phyloP scores from a whole-genome alignment of 441 rosid genomes.

The Isatis lusitanica region DNA sequence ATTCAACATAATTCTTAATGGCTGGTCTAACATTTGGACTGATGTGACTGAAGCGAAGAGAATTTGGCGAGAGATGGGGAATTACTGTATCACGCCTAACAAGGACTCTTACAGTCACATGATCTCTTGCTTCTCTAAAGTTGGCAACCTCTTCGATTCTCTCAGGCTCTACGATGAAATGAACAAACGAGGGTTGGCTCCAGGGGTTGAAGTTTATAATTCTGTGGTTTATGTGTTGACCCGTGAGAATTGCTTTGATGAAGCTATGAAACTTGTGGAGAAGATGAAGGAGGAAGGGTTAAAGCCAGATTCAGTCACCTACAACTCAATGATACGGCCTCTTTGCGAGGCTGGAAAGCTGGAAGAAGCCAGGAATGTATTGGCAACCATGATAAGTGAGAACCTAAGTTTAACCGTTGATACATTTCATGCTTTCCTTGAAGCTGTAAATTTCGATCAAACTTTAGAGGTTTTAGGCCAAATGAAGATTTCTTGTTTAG shows the following conservation, averaged over 20 bases:
- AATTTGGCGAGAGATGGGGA: conserved; percentile 82
- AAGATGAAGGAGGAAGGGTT: conserved; percentile 57
- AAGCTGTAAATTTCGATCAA: conserved; percentile 48
- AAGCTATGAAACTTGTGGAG: conserved; percentile 62
- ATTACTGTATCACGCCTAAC: conserved; percentile 62
- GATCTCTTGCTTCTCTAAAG: conserved; percentile 84
- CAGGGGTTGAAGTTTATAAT: conserved; percentile 64
- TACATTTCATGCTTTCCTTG: conserved; percentile 73
- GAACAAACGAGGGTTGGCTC: conserved; percentile 76
- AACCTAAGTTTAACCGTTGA: conserved; percentile 54
- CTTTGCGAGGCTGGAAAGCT: conserved; percentile 57
- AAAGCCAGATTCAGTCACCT: conserved; percentile 66
- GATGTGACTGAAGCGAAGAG: conserved; percentile 82
- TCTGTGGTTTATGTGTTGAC: conserved; percentile 72
- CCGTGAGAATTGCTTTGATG: conserved; percentile 60
- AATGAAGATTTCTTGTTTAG: conserved; percentile 60
- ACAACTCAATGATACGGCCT: conserved; percentile 69
- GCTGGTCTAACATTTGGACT: conserved; percentile 70
- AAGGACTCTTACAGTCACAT: conserved; percentile 59
- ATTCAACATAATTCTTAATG: conserved; percentile 74
- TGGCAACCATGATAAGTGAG: conserved; percentile 60
- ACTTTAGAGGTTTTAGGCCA: conserved; percentile 50
- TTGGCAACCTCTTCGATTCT: conserved; percentile 79
- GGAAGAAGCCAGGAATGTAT: conserved; percentile 58
- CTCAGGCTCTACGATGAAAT: conserved; percentile 84